These are phyloP conservation scores for Artomyces pyxidatus DNA, from an alignment of 768 basidiomycete species.

Conservation along the genomic window DNA sequence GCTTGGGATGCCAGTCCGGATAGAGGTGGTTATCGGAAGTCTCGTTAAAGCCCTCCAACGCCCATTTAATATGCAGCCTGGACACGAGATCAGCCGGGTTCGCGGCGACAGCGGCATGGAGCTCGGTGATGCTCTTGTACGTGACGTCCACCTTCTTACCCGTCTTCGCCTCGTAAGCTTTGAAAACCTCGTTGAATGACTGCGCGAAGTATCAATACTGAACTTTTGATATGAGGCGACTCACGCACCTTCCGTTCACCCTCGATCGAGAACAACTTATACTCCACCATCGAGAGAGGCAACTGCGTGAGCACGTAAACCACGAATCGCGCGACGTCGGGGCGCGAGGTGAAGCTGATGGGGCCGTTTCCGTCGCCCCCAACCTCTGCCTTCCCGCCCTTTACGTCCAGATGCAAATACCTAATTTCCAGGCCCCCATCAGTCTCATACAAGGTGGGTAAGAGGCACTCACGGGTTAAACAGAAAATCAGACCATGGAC, in stretches of 20 bases:
- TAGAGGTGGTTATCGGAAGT: not conserved
- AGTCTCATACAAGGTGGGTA: not conserved
- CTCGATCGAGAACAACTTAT: not conserved
- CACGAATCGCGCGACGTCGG: constrained; percentile 8
- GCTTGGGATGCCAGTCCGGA: not conserved
- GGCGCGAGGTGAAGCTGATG: constrained; percentile 4
- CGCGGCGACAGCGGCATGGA: not conserved
- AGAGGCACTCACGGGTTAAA: constrained; percentile 2
- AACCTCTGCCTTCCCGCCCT: not conserved
- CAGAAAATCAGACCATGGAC: not conserved
- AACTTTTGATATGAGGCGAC: not conserved
- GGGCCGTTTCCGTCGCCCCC: constrained; percentile 3
- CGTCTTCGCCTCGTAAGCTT: not conserved
- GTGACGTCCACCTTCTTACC: not conserved
- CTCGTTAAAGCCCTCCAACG: not conserved
- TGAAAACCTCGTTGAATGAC: constrained; percentile 6
- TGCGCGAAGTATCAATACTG: not conserved
- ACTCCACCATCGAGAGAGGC: not conserved
- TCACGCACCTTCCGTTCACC: constrained; percentile 1
- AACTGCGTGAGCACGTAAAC: constrained; percentile 6
- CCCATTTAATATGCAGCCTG: not conserved
- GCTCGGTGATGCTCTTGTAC: not conserved
- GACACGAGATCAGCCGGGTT: constrained; percentile 2
- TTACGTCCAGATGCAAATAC: not conserved
- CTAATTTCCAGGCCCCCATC: not conserved